Conservation (phyloP, 2,329 filamentous ascomycete species). For the Ophiostoma tasmaniense region DNA sequence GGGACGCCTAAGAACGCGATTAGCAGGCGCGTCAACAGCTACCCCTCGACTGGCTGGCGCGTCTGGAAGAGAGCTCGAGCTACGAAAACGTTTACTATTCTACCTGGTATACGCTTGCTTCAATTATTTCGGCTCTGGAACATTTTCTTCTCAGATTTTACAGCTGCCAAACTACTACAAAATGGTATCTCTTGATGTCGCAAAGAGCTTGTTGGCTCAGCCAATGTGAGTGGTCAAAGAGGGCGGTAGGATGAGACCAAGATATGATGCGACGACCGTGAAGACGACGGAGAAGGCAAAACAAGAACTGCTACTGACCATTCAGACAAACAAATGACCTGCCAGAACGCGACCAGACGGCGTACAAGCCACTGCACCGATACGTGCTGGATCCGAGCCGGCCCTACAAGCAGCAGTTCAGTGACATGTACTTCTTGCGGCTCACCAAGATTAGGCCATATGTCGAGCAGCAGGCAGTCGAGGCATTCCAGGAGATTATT, state of each 20-base stretch:
- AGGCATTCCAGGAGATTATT: slow-evolving; percentile 69
- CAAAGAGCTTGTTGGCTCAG: slow-evolving; percentile 38
- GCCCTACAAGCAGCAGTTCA: slow-evolving; percentile 91
- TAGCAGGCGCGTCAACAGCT: slow-evolving; percentile 5
- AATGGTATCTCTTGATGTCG: slow-evolving; percentile 39
- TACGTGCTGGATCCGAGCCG: slow-evolving; percentile 63
- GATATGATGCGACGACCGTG: not conserved
- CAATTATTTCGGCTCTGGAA: not conserved
- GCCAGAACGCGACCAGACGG: slow-evolving; percentile 42
- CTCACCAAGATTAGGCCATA: slow-evolving; percentile 78
- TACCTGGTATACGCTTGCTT: not conserved
- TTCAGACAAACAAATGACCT: slow-evolving; percentile 30
- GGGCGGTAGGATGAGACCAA: not conserved
- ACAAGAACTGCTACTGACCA: slow-evolving; percentile 12
- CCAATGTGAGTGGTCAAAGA: slow-evolving; percentile 36
- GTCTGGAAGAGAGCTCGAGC: not conserved
- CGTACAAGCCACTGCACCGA: slow-evolving; percentile 66
- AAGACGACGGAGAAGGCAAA: not conserved
- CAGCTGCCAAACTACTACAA: not conserved
- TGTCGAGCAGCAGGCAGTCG: slow-evolving; percentile 64
- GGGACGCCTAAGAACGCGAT: slow-evolving; percentile 4
- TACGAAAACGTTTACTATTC: no score
- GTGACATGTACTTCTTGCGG: slow-evolving; percentile 94
- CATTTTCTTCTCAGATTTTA: no score
- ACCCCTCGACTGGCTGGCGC: not conserved